Conservation (phyloP, 805 yeast genomes). For the Candida chilensis region DNA sequence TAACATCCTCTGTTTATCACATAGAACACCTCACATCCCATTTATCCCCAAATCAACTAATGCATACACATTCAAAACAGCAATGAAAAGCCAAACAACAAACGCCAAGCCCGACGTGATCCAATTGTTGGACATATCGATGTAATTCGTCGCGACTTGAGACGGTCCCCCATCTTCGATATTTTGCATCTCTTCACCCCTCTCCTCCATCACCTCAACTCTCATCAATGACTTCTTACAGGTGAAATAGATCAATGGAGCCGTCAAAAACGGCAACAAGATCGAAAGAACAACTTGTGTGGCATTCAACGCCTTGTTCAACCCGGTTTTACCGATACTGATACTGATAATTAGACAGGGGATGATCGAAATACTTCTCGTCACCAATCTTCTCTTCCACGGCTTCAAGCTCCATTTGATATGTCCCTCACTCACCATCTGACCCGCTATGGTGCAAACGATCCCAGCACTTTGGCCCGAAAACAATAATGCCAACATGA, state of each 20-base stretch:
- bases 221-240: constrained; percentile 62
- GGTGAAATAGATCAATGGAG: constrained; percentile 81
- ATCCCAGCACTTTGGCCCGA: constrained; percentile 91
- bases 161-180: neutral
- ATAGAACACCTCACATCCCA: constrained; percentile 5
- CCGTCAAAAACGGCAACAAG: constrained; percentile 73
- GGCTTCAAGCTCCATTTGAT: constrained; percentile 75
- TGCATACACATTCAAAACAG: constrained; percentile 63
- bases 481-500: constrained; percentile 74
- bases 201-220: constrained; percentile 23
- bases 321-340: constrained; percentile 64
- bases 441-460: constrained; percentile 90
- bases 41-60: constrained; percentile 28
- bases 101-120: constrained; percentile 40
- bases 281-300: constrained; percentile 81
- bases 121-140: constrained; percentile 58
- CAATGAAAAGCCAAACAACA: constrained; percentile 61
- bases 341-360: constrained; percentile 74
- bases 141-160: constrained; percentile 15
- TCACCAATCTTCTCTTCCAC: constrained; percentile 69
- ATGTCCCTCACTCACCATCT: constrained; percentile 88
- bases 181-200: neutral
- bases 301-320: constrained; percentile 66
- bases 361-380: constrained; percentile 69
- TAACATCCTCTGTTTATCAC: no score